Evolutionary conservation across 345 rosid genomes (phyloP).

Genomic region (Sapria himalayana): DNA sequence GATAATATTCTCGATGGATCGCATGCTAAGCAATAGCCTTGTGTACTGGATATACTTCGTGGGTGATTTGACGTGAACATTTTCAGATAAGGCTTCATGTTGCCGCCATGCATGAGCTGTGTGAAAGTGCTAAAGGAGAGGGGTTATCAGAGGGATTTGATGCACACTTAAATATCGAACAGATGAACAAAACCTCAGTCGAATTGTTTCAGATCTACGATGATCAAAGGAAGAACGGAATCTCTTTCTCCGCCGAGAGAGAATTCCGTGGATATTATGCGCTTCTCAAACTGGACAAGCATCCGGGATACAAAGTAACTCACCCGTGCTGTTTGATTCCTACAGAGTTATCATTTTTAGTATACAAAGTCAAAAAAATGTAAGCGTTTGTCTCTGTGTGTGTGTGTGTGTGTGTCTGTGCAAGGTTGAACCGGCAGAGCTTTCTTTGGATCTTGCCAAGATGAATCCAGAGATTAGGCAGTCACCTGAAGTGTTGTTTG

Average conservation of each 20-base stretch:
- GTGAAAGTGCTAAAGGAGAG: slow-evolving; percentile 88
- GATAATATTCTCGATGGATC: too few species aligned
- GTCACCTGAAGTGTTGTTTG: slow-evolving; percentile 70
- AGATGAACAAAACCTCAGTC: slow-evolving; percentile 96
- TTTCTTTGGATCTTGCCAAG: slow-evolving; percentile 92
- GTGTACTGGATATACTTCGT: too few species aligned
- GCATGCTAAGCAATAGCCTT: too few species aligned
- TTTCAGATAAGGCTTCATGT: slow-evolving; percentile 95
- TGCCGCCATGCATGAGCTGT: slow-evolving; percentile 86
- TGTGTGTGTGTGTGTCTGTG: too few species aligned
- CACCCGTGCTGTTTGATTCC: too few species aligned
- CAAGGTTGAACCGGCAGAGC: slow-evolving; percentile 97
- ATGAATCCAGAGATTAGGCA: slow-evolving; percentile 93
- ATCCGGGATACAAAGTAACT: slow-evolving; percentile 93
- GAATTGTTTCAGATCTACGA: slow-evolving; percentile 95
- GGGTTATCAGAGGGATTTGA: slow-evolving; percentile 96
- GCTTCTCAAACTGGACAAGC: slow-evolving; percentile 95
- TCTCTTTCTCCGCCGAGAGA: slow-evolving; percentile 45
- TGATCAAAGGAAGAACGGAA: slow-evolving; percentile 87
- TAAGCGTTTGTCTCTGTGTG: too few species aligned
- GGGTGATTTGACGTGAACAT: too few species aligned
- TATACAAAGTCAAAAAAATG: too few species aligned
- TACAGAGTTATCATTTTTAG: too few species aligned
- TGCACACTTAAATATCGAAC: slow-evolving; percentile 94
- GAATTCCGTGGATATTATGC: slow-evolving; percentile 98